A percentile compares a stretch with the other conserved stretches of the same genome.
Evolutionary conservation across 169 alveolate genomes (phyloP).

Genomic region (Plasmodium vinckei): DNA sequence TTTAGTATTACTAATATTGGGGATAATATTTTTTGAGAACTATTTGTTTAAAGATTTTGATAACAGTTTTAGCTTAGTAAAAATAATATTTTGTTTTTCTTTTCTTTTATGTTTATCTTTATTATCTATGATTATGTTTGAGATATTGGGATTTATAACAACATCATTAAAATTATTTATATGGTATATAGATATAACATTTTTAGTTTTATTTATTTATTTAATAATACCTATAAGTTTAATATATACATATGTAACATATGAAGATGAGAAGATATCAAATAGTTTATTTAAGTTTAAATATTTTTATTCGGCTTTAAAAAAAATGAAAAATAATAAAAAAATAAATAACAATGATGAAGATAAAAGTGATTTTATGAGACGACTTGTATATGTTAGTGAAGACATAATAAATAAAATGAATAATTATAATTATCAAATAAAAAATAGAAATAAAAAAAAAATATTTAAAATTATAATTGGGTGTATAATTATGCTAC

Average conservation of each 20-base stretch:
- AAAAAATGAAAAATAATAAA: conserved; percentile 41
- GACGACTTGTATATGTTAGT: conserved; percentile 39
- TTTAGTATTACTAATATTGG: conserved; percentile 15
- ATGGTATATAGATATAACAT: conserved; percentile 66
- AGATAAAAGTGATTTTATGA: conserved; percentile 55
- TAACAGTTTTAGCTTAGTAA: conserved; percentile 49
- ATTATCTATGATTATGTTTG: conserved; percentile 42
- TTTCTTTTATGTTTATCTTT: conserved; percentile 49
- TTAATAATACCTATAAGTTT: conserved; percentile 46
- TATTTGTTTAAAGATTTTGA: conserved; percentile 51
- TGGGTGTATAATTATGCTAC: conserved; percentile 40
- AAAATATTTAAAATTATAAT: conserved; percentile 20
- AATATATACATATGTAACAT: conserved; percentile 57
- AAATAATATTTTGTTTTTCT: conserved; percentile 59
- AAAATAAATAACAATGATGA: conserved; percentile 13
- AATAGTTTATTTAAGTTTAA: conserved; percentile 41
- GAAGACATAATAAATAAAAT: conserved; percentile 39
- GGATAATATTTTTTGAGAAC: conserved; percentile 48
- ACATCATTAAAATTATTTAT: conserved; percentile 36
- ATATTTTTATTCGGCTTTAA: conserved; percentile 33
- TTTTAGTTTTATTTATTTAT: conserved; percentile 47
- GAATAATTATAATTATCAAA: conserved; percentile 52
- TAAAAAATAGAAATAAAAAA: conserved; percentile 30
- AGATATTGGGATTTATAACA: conserved; percentile 42
- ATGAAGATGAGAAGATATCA: conserved; percentile 43